Percentiles rank a stretch among this genome's conserved stretches.
phyloP scores from a whole-genome alignment of 257 asterid genomes.

The Cynanchum wilfordii region DNA sequence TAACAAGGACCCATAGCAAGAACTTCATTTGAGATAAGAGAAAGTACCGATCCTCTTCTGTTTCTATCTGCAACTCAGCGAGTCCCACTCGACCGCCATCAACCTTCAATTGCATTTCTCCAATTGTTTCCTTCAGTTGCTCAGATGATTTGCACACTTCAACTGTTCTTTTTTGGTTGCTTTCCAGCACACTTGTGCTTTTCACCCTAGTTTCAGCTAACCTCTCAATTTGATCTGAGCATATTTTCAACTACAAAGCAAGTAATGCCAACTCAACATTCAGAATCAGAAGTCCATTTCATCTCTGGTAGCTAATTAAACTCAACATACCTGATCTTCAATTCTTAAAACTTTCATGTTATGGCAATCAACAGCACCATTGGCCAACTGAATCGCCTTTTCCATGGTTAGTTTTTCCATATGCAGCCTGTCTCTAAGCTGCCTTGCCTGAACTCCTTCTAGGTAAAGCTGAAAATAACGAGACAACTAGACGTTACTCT shows the following conservation, averaged over 20 bases:
- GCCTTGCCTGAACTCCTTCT: constrained; percentile 76
- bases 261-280: constrained; percentile 10
- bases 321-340: constrained; percentile 72
- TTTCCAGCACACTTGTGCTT: constrained; percentile 45
- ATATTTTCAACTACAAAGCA: constrained; percentile 67
- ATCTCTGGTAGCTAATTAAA: constrained; percentile 9
- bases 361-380: constrained; percentile 50
- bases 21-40: not conserved
- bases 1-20: not conserved
- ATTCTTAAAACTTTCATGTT: constrained; percentile 65
- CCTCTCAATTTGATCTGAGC: constrained; percentile 67
- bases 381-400: constrained; percentile 57
- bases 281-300: constrained; percentile 3
- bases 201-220: constrained; percentile 66
- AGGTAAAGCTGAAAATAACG: constrained; percentile 71
- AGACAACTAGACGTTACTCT: constrained; percentile 10
- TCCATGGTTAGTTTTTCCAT: constrained; percentile 62
- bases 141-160: constrained; percentile 60
- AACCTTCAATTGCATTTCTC: constrained; percentile 64
- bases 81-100: constrained; percentile 55
- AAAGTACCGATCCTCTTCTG: constrained; percentile 79
- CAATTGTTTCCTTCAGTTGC: constrained; percentile 48
- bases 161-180: constrained; percentile 45
- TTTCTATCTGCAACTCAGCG: constrained; percentile 74
- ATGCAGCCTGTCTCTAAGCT: constrained; percentile 48